phyloP scores from a whole-genome alignment of 345 rosid species.

The Anastatica hierochuntica region DNA sequence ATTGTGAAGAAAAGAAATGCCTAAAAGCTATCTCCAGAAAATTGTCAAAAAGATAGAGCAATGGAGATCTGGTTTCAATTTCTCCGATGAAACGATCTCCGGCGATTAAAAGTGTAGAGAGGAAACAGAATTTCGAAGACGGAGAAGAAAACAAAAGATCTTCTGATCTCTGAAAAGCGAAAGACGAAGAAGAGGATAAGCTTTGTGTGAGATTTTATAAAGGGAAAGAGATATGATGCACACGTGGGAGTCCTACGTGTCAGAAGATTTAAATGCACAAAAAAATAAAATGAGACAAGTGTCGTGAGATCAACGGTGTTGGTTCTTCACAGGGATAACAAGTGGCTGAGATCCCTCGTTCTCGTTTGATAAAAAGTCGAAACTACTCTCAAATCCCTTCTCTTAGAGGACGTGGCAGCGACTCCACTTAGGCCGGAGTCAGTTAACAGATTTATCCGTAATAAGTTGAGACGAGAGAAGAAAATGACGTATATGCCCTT shows the following conservation, averaged over 20 bases:
- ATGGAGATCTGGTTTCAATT: no score
- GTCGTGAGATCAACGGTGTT: conserved; percentile 5
- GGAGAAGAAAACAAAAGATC: neutral
- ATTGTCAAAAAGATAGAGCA: no score
- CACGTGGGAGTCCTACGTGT: conserved; percentile 26
- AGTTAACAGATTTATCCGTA: no score
- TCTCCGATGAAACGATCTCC: no score
- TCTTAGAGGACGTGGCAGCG: conserved; percentile 13
- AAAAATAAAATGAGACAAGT: neutral
- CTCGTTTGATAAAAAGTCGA: neutral
- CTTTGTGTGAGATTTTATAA: neutral
- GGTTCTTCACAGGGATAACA: neutral
- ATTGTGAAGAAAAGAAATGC: no score
- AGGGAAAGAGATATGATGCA: conserved; percentile 11
- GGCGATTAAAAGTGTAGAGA: neutral
- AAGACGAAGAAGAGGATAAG: conserved; percentile 4
- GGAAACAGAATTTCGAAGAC: neutral
- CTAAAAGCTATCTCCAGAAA: no score
- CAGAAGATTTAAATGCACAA: neutral
- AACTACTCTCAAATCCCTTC: neutral
- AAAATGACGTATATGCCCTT: no score
- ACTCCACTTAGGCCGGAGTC: conserved; percentile 10
- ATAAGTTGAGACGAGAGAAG: no score
- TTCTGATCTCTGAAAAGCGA: conserved; percentile 1
- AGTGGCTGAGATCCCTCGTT: neutral